These are phyloP conservation scores for Paratrypanosoma confusum DNA, from an alignment of 208 protist genomes.

Conservation along the genomic window DNA sequence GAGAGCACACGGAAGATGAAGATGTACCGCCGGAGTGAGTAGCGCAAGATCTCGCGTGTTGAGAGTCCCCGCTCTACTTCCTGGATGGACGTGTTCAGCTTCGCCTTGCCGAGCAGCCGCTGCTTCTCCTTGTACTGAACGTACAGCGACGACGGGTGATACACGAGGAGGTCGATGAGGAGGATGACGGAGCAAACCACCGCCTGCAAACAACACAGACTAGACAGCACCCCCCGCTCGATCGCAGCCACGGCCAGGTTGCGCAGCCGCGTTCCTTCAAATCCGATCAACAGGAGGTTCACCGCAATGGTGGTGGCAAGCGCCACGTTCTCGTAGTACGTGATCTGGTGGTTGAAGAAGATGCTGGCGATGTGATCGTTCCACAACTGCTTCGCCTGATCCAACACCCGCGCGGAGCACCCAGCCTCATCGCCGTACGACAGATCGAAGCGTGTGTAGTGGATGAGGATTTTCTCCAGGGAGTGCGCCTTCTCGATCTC, in stretches of 20 bases:
- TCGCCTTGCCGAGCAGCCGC: constrained; percentile 22
- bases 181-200: constrained; percentile 28
- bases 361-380: constrained; percentile 45
- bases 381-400: constrained; percentile 17
- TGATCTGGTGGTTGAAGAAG: constrained; percentile 31
- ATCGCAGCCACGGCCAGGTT: not conserved
- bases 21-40: constrained; percentile 31
- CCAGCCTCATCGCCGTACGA: constrained; percentile 1
- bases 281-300: constrained; percentile 40
- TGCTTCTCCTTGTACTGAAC: constrained; percentile 42
- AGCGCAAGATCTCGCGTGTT: constrained; percentile 18
- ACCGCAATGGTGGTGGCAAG: constrained; percentile 38
- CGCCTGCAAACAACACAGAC: constrained; percentile 40
- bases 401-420: constrained; percentile 1
- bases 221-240: constrained; percentile 4
- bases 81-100: constrained; percentile 30
- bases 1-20: constrained; percentile 44
- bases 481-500: constrained; percentile 52
- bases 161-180: constrained; percentile 34
- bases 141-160: constrained; percentile 53
- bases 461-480: constrained; percentile 24
- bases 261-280: constrained; percentile 19
- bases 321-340: constrained; percentile 44
- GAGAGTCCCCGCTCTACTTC: constrained; percentile 44
- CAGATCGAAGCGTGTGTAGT: constrained; percentile 35